Conservation (phyloP, 495 filamentous ascomycete species). For the Wilcoxina mikolae region DNA sequence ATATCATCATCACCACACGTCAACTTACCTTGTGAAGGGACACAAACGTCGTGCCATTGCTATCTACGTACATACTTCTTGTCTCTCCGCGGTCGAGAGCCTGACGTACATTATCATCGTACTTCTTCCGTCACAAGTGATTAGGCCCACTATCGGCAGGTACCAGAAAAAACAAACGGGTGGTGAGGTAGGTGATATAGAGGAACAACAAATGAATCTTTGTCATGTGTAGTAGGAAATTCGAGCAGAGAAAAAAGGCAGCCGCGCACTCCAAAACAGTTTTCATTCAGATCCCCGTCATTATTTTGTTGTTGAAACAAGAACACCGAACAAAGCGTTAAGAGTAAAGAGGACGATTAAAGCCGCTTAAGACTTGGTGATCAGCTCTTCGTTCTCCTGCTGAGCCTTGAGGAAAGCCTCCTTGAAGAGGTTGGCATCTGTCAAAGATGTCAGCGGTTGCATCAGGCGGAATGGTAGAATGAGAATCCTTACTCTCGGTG, state of each 20-base stretch:
- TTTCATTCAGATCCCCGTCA: conserved; percentile 15
- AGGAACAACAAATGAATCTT: neutral
- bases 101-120: neutral
- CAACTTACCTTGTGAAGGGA: no score
- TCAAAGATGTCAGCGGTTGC: neutral
- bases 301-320: conserved; percentile 11
- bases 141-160: no score
- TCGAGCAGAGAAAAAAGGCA: conserved; percentile 6
- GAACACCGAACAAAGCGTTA: neutral
- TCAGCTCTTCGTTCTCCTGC: conserved; percentile 84
- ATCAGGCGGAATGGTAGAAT: neutral
- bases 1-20: no score
- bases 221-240: conserved; percentile 1
- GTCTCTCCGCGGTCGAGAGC: no score
- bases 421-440: conserved; percentile 95
- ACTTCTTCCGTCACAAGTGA: neutral
- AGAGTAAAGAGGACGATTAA: neutral
- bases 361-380: conserved; percentile 38
- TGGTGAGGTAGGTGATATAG: no score
- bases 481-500: conserved; percentile 64
- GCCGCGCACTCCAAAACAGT: conserved; percentile 1
- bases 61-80: neutral
- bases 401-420: conserved; percentile 96
- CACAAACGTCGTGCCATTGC: neutral
- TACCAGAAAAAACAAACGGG: no score